Conservation (phyloP, 768 basidiomycete species). For the Mycena rebaudengoi region DNA sequence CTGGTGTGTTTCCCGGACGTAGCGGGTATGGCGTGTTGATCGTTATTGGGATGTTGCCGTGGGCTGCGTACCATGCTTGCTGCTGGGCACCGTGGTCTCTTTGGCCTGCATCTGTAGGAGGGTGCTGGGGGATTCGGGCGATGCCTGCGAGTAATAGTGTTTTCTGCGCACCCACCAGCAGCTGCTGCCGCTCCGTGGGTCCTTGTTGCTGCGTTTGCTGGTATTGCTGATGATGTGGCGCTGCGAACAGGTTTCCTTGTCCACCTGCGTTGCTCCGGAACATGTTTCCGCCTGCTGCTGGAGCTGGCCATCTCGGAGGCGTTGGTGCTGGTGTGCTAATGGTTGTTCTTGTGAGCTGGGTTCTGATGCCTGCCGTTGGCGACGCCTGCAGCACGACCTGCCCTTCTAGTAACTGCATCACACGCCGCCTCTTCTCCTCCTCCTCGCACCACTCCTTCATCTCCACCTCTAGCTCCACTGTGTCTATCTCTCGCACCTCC, state of each 20-base stretch:
- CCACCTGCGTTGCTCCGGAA: neutral
- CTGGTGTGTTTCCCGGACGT: no score
- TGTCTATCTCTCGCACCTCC: neutral
- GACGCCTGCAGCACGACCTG: neutral
- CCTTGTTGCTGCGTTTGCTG: neutral
- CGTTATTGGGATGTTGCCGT: no score
- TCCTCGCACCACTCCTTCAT: neutral
- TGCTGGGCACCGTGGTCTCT: no score
- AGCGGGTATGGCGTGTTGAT: no score
- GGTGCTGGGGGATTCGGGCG: no score
- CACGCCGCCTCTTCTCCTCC: neutral
- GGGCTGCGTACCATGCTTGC: no score
- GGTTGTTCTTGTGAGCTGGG: neutral
- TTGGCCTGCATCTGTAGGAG: no score
- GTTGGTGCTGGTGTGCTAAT: neutral
- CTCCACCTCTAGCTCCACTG: neutral
- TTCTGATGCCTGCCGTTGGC: neutral
- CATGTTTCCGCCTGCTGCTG: neutral
- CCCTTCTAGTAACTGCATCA: neutral
- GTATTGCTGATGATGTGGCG: neutral
- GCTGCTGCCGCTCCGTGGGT: neutral
- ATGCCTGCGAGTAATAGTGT: neutral
- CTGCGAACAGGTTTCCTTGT: neutral
- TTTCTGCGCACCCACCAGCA: neutral
- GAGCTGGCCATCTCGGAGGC: neutral